phyloP scores from a whole-genome alignment of 768 basidiomycete species.

The Calocera viscosa region DNA sequence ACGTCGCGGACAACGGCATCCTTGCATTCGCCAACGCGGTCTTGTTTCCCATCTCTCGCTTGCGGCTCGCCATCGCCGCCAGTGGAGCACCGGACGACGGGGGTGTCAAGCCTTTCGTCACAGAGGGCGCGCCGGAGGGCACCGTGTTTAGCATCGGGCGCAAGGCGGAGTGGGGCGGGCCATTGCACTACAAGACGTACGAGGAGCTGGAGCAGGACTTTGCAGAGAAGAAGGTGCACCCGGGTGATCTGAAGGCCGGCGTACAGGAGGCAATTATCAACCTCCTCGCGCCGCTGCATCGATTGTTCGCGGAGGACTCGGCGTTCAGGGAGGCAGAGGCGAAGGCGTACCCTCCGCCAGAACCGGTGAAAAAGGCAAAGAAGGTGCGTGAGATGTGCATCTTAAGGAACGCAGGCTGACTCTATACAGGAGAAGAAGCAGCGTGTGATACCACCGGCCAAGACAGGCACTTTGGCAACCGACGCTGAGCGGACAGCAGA shows the following conservation, averaged over 20 bases:
- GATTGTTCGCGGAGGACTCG: conserved; percentile 58
- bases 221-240: conserved; percentile 63
- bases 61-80: conserved; percentile 46
- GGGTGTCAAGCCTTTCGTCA: conserved; percentile 50
- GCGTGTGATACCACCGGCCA: not conserved
- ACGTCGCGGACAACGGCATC: conserved; percentile 74
- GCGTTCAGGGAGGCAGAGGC: conserved; percentile 70
- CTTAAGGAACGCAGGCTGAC: not conserved
- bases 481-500: not conserved
- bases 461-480: not conserved
- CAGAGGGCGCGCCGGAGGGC: conserved; percentile 59
- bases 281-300: conserved; percentile 68
- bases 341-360: conserved; percentile 61
- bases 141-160: conserved; percentile 70
- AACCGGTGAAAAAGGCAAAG: conserved; percentile 11
- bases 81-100: conserved; percentile 32
- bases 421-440: not conserved
- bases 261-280: conserved; percentile 62
- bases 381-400: not conserved
- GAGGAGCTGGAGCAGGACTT: conserved; percentile 62
- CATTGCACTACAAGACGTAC: conserved; percentile 58
- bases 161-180: conserved; percentile 60
- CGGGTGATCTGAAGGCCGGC: conserved; percentile 73
- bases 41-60: conserved; percentile 72
- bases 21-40: conserved; percentile 76